A percentile compares a stretch with the other conserved stretches of the same genome.
These are phyloP conservation scores for Candida montana DNA, from an alignment of 805 yeast species.

Conservation along the genomic window DNA sequence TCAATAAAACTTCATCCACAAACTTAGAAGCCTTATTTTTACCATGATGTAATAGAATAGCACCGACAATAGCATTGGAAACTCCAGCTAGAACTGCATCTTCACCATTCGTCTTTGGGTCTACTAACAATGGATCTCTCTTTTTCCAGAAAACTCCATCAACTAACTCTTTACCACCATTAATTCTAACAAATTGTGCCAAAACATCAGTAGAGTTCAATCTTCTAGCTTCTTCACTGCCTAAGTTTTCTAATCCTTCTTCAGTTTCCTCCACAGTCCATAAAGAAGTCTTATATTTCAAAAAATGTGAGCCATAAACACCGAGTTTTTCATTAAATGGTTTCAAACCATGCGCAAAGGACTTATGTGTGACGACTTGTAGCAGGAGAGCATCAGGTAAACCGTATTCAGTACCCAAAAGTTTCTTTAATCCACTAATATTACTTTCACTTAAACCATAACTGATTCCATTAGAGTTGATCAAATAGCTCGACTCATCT, in stretches of 20 bases:
- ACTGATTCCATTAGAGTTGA: constrained; percentile 42
- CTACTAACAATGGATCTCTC: constrained; percentile 41
- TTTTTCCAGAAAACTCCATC: constrained; percentile 63
- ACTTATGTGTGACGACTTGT: constrained; percentile 88
- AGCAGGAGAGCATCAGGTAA: constrained; percentile 59
- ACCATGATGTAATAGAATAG: constrained; percentile 59
- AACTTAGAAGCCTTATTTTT: constrained; percentile 52
- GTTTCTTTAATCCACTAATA: constrained; percentile 41
- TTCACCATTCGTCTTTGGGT: constrained; percentile 49
- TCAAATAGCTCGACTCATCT: constrained; percentile 56
- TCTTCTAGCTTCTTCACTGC: constrained; percentile 47
- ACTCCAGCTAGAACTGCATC: constrained; percentile 47
- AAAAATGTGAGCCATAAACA: constrained; percentile 60
- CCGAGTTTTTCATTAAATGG: constrained; percentile 88
- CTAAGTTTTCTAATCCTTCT: constrained; percentile 36
- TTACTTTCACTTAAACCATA: constrained; percentile 51
- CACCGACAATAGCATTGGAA: constrained; percentile 62
- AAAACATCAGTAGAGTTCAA: constrained; percentile 45
- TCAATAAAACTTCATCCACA: constrained; percentile 44
- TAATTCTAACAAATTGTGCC: constrained; percentile 45
- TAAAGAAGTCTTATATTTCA: constrained; percentile 38
- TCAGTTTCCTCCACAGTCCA: constrained; percentile 23
- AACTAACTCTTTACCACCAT: constrained; percentile 34
- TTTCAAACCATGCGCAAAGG: constrained; percentile 85
- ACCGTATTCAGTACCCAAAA: constrained; percentile 44